A percentile compares a stretch with the other conserved stretches of the same genome.
phyloP scores from a whole-genome alignment of 148 eudicot genomes.

The Pouteria glomerata region DNA sequence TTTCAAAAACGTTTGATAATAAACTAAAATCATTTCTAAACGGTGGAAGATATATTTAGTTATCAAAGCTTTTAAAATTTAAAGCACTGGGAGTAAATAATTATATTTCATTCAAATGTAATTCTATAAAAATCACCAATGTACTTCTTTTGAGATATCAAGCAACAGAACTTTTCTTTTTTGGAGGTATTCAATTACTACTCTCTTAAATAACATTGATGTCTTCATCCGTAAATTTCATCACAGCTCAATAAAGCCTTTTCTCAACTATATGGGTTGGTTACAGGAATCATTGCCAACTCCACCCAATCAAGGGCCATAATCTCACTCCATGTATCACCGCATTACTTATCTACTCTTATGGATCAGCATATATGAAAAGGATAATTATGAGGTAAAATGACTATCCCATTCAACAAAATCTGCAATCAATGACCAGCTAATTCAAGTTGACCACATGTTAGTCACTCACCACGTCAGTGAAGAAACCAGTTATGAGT shows the following conservation, averaged over 20 bases:
- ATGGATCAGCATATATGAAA: background rate
- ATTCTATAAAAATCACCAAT: background rate
- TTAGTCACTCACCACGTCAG: background rate
- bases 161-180: background rate
- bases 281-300: background rate
- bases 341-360: background rate
- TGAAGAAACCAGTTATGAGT: background rate
- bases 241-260: background rate
- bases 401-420: background rate
- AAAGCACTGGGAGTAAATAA: background rate
- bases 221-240: background rate
- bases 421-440: background rate
- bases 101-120: background rate
- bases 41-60: background rate
- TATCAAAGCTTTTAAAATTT: background rate
- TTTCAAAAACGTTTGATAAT: too few relatives aligned
- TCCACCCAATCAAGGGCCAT: background rate
- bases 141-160: background rate
- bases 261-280: background rate
- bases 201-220: background rate
- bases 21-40: background rate
- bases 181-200: background rate
- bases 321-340: background rate
- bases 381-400: background rate
- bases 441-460: slow-evolving; percentile 3